Percentiles rank a stretch among this genome's conserved stretches.
Conservation (phyloP, 345 rosid genomes). For the Anastatica hierochuntica region DNA sequence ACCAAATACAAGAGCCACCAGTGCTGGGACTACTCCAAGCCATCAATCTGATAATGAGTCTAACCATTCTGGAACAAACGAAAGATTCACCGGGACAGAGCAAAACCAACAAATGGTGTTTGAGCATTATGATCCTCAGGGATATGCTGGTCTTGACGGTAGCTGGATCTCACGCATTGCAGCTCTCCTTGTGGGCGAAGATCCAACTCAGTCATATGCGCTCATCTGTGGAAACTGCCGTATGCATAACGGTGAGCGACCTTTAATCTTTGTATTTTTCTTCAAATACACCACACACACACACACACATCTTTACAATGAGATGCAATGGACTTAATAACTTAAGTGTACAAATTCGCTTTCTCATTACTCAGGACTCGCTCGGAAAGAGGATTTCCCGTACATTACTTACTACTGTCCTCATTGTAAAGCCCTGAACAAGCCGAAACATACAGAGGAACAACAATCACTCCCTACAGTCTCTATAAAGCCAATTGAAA, state of each 20-base stretch:
- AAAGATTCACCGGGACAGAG: constrained; percentile 27
- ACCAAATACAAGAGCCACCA: constrained; percentile 30
- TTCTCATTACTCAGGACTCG: constrained; percentile 48
- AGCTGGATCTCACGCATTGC: constrained; percentile 93
- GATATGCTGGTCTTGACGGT: constrained; percentile 39
- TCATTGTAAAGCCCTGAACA: constrained; percentile 69
- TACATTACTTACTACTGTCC: constrained; percentile 80
- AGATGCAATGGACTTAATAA: background rate
- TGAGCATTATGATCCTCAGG: constrained; percentile 66
- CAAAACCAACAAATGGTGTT: constrained; percentile 46
- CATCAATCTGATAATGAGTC: constrained; percentile 34
- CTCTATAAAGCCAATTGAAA: constrained; percentile 9
- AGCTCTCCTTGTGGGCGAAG: constrained; percentile 91
- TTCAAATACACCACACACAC: too few relatives aligned
- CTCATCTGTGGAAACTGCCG: constrained; percentile 90
- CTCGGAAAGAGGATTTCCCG: constrained; percentile 66
- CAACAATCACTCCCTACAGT: background rate
- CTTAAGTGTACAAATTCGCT: background rate
- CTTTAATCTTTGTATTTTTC: too few relatives aligned
- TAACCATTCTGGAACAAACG: constrained; percentile 25
- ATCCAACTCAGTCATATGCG: constrained; percentile 87
- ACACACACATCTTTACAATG: too few relatives aligned
- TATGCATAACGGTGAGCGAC: constrained; percentile 81
- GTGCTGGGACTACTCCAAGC: constrained; percentile 33
- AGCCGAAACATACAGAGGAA: constrained; percentile 42